Percentiles rank a stretch among this genome's conserved stretches.
Conservation (phyloP, 306 rosid species). For the Begonia loranthoides region DNA sequence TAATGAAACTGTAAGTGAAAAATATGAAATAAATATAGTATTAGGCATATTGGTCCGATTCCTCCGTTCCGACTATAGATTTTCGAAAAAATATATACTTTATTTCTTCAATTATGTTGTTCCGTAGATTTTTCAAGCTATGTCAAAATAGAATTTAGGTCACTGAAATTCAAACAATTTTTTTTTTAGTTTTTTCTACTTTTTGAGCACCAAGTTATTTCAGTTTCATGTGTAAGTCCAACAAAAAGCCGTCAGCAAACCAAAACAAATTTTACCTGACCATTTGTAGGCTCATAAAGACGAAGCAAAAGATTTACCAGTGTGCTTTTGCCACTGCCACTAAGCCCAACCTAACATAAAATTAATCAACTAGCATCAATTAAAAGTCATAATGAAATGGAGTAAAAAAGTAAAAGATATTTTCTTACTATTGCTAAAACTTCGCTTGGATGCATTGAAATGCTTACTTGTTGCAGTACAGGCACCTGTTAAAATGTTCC, state of each 20-base stretch:
- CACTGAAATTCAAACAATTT: too few species aligned
- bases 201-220: not conserved
- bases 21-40: too few species aligned
- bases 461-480: slow-evolving; percentile 57
- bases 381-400: too few species aligned
- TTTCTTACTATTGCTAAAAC: slow-evolving; percentile 89
- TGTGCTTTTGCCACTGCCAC: slow-evolving; percentile 98
- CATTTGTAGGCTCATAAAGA: slow-evolving; percentile 83
- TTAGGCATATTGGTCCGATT: too few species aligned
- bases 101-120: too few species aligned
- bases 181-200: not conserved
- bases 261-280: slow-evolving; percentile 52
- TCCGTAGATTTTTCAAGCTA: too few species aligned
- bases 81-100: too few species aligned
- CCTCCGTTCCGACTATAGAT: too few species aligned
- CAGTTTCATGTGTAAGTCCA: not conserved
- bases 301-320: slow-evolving; percentile 90
- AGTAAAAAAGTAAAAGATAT: not conserved
- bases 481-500: slow-evolving; percentile 43
- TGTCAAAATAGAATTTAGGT: too few species aligned
- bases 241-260: slow-evolving; percentile 2
- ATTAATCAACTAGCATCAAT: slow-evolving; percentile 9
- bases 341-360: slow-evolving; percentile 72
- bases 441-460: slow-evolving; percentile 63
- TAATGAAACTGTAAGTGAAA: too few species aligned